Evolutionary conservation across 73 alveolate species (phyloP), one percentile per base, ranked within the genome.

Genomic region (Tetrahymena malaccensis): DNA sequence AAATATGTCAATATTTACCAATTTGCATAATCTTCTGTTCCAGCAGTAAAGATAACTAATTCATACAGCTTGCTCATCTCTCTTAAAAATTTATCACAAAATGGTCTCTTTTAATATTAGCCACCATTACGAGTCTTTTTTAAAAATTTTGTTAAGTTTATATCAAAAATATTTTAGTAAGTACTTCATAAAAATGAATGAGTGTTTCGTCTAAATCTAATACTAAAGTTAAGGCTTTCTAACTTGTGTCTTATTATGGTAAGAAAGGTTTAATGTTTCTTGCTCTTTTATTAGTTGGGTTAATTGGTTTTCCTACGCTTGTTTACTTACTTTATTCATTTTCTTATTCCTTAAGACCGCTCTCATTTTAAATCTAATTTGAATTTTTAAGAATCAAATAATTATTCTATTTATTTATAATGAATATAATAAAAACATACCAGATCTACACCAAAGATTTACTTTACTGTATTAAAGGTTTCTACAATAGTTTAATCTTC

Each of bases 41-140:
- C 99, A 31, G 99, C 99, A 13, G 99, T 99, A 94, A 99, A 99
- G n/a, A 99, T 98, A n/a, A 99, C 99, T 40, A 99, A 97, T 97
- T 99, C 99, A 97, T 97, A 99, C 16, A 96, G 94, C 96, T 98
- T 97, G 33, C 98, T 94, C 99, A 98, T 98, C 57, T 98, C 99
- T 95, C 97, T 96, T 43, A 99, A 96, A 96, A 99, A 99, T 96
- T 97, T 97, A 43, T 97, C 97, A 50, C 99, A 96, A 58, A 96
- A 98, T 35, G 99, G 99, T 84, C 99, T 95, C n/a, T 98, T 98
- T 55, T 97, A 85, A 84, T 98, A 98, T 9, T 97, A 94, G 1
- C 99, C 99, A 85, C 99, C 99, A 85, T 94, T 94, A 27, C 93
- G 93, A 43, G 96, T 84, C 55, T 83, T 19, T 70, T 50, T 50